A percentile compares a stretch with the other conserved stretches of the same genome.
Evolutionary conservation across 139 green algal genomes (phyloP).

Genomic region (Coelastrella sp.): DNA sequence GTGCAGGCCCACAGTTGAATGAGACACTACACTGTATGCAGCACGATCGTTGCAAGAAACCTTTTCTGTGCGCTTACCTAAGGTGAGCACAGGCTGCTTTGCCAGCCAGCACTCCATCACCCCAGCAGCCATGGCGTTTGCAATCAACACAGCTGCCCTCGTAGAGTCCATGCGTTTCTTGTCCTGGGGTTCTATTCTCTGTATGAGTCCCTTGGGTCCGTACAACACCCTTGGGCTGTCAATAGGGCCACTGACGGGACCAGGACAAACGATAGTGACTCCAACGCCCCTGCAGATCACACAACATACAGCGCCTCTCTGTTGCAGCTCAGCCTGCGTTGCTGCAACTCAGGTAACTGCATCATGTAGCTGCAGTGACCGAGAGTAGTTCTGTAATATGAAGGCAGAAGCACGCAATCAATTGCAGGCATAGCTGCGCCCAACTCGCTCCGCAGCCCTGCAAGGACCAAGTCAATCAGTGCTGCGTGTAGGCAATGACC

Average conservation of each 20-base stretch:
- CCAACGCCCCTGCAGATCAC: conserved; percentile 62
- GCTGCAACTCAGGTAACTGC: neutral
- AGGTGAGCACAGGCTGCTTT: conserved; percentile 79
- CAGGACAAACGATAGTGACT: conserved; percentile 85
- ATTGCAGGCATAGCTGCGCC: neutral
- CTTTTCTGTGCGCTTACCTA: conserved; percentile 58
- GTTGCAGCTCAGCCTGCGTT: neutral
- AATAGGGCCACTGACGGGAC: conserved; percentile 61
- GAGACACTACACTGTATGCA: too few relatives aligned
- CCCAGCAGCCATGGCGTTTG: conserved; percentile 69
- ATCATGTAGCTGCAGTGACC: too few relatives aligned
- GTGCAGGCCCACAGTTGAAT: too few relatives aligned
- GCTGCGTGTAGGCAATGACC: neutral
- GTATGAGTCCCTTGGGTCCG: conserved; percentile 53
- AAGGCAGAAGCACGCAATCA: neutral
- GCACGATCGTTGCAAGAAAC: too few relatives aligned
- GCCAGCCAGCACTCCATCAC: conserved; percentile 87
- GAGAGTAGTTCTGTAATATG: too few relatives aligned
- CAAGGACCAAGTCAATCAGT: neutral
- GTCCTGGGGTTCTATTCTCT: conserved; percentile 12
- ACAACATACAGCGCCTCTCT: neutral
- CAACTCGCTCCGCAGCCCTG: neutral
- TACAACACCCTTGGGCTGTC: conserved; percentile 66
- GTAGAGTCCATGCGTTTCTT: conserved; percentile 51
- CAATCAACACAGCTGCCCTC: conserved; percentile 72